These are phyloP conservation scores for Syzygium syzygioides DNA, from an alignment of 441 rosid species.

Conservation along the genomic window DNA sequence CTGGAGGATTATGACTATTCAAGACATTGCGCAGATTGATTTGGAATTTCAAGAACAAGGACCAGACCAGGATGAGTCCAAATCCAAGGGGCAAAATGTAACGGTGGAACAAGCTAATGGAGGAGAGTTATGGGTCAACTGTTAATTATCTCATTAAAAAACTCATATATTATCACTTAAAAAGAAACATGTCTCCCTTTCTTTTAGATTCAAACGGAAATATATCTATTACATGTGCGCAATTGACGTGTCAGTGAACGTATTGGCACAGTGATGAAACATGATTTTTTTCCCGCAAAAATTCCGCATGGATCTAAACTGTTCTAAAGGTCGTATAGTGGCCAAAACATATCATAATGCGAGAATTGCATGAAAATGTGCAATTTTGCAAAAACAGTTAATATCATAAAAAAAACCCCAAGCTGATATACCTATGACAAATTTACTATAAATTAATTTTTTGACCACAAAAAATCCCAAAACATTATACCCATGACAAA, in stretches of 20 bases:
- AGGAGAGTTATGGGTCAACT: not conserved
- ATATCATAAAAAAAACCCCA: no score
- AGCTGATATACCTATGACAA: no score
- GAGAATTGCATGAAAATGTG: not conserved
- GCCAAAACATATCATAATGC: not conserved
- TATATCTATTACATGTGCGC: not conserved
- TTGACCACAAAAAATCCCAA: no score
- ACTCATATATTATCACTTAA: no score
- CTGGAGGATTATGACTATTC: no score
- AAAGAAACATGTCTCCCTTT: not conserved
- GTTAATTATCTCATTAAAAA: no score
- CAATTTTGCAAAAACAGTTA: not conserved
- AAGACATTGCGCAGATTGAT: no score
- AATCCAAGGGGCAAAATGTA: not conserved
- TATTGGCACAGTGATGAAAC: not conserved
- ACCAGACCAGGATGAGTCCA: not conserved
- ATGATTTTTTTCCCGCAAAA: not conserved
- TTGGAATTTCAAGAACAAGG: no score
- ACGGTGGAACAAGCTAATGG: not conserved
- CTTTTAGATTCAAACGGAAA: not conserved
- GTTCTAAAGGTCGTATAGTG: not conserved
- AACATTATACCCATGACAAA: no score
- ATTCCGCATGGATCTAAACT: not conserved
- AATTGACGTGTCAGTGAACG: not conserved
- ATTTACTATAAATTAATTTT: no score